These are phyloP conservation scores for Pleurotus eryngii DNA, from an alignment of 768 basidiomycete genomes.

Conservation along the genomic window DNA sequence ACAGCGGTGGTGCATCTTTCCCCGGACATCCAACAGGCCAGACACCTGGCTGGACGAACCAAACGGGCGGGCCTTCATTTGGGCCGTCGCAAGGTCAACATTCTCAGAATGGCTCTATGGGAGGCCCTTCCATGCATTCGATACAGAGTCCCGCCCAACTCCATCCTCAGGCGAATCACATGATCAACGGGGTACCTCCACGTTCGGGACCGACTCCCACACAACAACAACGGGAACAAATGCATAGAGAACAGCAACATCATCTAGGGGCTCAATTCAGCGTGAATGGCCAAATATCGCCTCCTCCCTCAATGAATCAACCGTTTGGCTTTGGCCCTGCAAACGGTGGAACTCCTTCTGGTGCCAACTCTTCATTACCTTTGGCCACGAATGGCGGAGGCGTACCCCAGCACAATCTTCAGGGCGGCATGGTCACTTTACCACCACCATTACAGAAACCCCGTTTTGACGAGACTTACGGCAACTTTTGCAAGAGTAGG, in stretches of 20 bases:
- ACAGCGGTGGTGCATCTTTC: too few relatives aligned
- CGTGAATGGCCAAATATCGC: slow-evolving; percentile 29
- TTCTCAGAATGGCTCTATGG: neutral
- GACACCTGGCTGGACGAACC: slow-evolving; percentile 22
- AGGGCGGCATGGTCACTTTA: slow-evolving; percentile 8
- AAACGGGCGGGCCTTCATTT: slow-evolving; percentile 14
- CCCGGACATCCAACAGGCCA: slow-evolving; percentile 14
- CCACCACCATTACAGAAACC: slow-evolving; percentile 45
- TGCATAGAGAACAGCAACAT: slow-evolving; percentile 3
- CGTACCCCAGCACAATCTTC: slow-evolving; percentile 13
- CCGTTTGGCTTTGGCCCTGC: slow-evolving; percentile 11
- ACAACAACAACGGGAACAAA: slow-evolving; percentile 19
- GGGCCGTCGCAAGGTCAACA: slow-evolving; percentile 7
- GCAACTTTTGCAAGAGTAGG: slow-evolving; percentile 42
- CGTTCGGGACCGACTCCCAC: slow-evolving; percentile 37
- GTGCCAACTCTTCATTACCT: slow-evolving; percentile 11
- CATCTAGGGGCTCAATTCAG: slow-evolving; percentile 6
- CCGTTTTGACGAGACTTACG: slow-evolving; percentile 51
- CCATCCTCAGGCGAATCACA: slow-evolving; percentile 26
- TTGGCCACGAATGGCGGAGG: slow-evolving; percentile 14
- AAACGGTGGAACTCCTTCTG: slow-evolving; percentile 2
- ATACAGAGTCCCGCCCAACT: slow-evolving; percentile 26
- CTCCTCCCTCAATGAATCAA: slow-evolving; percentile 23
- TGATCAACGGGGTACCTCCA: slow-evolving; percentile 27
- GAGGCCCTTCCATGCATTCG: neutral